phyloP scores from a whole-genome alignment of 2,329 filamentous ascomycete species.

The Aspergillus ruber region DNA sequence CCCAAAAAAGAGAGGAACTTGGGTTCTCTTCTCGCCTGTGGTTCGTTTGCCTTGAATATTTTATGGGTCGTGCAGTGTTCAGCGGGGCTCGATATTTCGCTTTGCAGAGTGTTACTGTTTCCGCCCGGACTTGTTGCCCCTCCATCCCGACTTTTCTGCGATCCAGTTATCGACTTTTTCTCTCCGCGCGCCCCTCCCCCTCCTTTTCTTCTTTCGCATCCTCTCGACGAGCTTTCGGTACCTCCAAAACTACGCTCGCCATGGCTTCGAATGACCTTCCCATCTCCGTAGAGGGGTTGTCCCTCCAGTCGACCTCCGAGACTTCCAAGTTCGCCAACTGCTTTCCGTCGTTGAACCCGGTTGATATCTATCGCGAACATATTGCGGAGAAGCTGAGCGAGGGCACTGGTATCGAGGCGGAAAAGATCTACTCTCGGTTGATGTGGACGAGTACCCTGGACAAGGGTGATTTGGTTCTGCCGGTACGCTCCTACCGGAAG shows the following conservation, averaged over 20 bases:
- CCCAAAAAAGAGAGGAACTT: slow-evolving; percentile 18
- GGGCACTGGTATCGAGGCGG: slow-evolving; percentile 32
- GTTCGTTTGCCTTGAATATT: slow-evolving; percentile 14
- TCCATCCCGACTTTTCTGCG: background rate
- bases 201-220: slow-evolving; percentile 5
- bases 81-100: slow-evolving; percentile 35
- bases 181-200: slow-evolving; percentile 6
- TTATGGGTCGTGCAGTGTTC: slow-evolving; percentile 34
- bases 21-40: slow-evolving; percentile 14
- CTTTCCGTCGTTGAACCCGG: slow-evolving; percentile 40
- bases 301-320: slow-evolving; percentile 34
- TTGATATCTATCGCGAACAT: slow-evolving; percentile 42
- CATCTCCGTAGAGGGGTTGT: slow-evolving; percentile 31
- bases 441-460: slow-evolving; percentile 42
- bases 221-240: slow-evolving; percentile 5
- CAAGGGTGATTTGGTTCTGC: slow-evolving; percentile 41
- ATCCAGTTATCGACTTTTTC: background rate
- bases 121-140: background rate
- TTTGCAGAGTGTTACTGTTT: slow-evolving; percentile 7
- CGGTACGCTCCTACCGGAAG: slow-evolving; percentile 24
- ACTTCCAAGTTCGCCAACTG: slow-evolving; percentile 36
- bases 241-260: slow-evolving; percentile 11
- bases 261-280: slow-evolving; percentile 32
- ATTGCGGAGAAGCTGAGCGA: slow-evolving; percentile 38
- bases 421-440: slow-evolving; percentile 35